Evolutionary conservation across 2,329 filamentous ascomycete species (phyloP).

Genomic region (Ophiobolus disseminans): DNA sequence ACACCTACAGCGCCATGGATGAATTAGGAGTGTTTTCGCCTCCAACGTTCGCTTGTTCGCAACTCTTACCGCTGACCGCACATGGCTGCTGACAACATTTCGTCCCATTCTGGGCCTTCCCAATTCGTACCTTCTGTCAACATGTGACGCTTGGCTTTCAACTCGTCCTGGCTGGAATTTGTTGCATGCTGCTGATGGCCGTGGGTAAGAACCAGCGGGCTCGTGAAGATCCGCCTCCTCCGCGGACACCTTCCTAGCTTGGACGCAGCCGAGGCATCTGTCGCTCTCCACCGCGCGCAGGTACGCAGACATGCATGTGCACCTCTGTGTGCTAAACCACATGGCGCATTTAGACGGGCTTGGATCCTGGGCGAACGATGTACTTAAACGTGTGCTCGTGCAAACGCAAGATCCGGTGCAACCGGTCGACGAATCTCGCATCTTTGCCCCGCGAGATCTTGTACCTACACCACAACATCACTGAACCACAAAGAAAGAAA

Average conservation of each 20-base stretch:
- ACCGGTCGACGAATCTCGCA: too few species aligned
- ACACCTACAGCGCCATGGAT: too few species aligned
- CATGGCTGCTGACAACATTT: too few species aligned
- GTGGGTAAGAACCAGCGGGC: conserved; percentile 1
- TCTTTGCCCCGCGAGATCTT: conserved; percentile 7
- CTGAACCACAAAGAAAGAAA: too few species aligned
- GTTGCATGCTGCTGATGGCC: neutral
- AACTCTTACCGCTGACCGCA: too few species aligned
- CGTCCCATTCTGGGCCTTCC: too few species aligned
- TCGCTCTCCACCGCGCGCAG: conserved; percentile 10
- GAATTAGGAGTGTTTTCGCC: too few species aligned
- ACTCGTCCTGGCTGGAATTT: too few species aligned
- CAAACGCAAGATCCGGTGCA: too few species aligned
- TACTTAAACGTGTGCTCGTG: conserved; percentile 18
- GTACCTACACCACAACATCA: conserved; percentile 1
- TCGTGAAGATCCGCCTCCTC: neutral
- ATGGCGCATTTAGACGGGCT: conserved; percentile 10
- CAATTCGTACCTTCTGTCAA: too few species aligned
- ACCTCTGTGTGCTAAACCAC: conserved; percentile 17
- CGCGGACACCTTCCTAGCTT: conserved; percentile 12
- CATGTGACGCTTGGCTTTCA: too few species aligned
- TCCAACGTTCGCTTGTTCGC: too few species aligned
- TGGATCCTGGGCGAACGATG: conserved; percentile 14
- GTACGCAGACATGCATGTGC: conserved; percentile 22
- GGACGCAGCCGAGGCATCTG: conserved; percentile 28